Evolutionary conservation across 2,329 filamentous ascomycete species (phyloP), one percentile per base, ranked within the genome.

Genomic region (Phialophora verrucosa): DNA sequence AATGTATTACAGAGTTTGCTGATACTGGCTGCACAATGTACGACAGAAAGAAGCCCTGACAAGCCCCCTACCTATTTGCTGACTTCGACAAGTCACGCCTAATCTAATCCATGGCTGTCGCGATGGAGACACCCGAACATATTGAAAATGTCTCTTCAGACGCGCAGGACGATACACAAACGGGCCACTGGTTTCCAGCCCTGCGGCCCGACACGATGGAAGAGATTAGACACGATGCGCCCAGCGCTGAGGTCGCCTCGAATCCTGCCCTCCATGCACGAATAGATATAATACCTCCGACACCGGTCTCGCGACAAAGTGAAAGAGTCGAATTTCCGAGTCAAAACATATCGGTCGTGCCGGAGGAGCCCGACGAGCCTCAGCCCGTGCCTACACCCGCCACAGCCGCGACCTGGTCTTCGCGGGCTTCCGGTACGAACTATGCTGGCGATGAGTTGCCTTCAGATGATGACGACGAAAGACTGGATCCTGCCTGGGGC

Each of bases 121-220:
- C 31, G 53, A 68, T 68, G 65, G 65, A 59, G 35, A 38, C 58
- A 47, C 38, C 59, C 20, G 47, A 32, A 31, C 44, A 59, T 54
- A n/a, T 23, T 23, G 42, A 64, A 49, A 14, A 59, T 44, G 54
- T 11, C 65, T 63, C 38, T 62, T 51, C 54, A 49, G 61, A 27
- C 10, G n/a, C 51, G 35, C 42, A 56, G 54, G 57, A 63, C 32
- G 57, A 65, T 51, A 35, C 59, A 62, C 66, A 71, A 57, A 57
- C 71, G 12, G 73, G 80, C 62, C 81, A 81, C 23, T 87, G 85
- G 85, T 84, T 87, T 78, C 84, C 85, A 53, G 84, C 85, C 23
- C 75, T 84, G 67, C 78, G 83, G 73, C 80, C 81, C 44, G 80
- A 85, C 27, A 68, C 73, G 50, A 64, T 73, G 61, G 66, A 70